phyloP scores from a whole-genome alignment of 2,329 filamentous ascomycete species.

The Aspergillus uvarum region DNA sequence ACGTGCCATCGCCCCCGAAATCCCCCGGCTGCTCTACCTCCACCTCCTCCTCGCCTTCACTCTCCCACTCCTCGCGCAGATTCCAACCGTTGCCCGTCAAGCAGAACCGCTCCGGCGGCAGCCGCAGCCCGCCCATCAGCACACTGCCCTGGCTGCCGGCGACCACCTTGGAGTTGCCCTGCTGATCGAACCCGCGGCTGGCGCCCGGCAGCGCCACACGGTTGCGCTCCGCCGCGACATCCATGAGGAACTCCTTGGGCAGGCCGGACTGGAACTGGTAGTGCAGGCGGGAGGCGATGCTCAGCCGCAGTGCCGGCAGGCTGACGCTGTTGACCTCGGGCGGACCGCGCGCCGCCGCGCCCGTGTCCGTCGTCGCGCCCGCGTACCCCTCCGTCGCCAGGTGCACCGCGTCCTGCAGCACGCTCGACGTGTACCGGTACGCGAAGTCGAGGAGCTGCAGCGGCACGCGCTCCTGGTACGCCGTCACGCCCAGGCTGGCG shows the following conservation, averaged over 20 bases:
- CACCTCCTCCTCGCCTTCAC: slow-evolving; percentile 52
- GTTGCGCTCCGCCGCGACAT: slow-evolving; percentile 58
- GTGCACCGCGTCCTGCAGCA: slow-evolving; percentile 54
- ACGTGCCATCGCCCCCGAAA: slow-evolving; percentile 33
- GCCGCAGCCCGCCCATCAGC: slow-evolving; percentile 53
- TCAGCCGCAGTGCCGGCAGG: slow-evolving; percentile 58
- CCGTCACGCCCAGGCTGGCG: slow-evolving; percentile 48
- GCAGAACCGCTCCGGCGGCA: slow-evolving; percentile 64
- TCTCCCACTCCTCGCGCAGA: slow-evolving; percentile 59
- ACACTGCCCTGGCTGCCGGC: slow-evolving; percentile 33
- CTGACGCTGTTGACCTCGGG: slow-evolving; percentile 54
- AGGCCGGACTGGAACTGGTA: slow-evolving; percentile 60
- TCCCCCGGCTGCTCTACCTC: slow-evolving; percentile 24
- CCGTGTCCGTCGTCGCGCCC: slow-evolving; percentile 37
- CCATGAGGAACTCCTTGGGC: slow-evolving; percentile 62
- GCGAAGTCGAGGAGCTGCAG: slow-evolving; percentile 54
- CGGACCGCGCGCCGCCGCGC: slow-evolving; percentile 34
- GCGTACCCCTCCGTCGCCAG: slow-evolving; percentile 53
- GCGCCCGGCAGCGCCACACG: slow-evolving; percentile 54
- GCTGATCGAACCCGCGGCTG: slow-evolving; percentile 49
- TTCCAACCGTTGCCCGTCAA: slow-evolving; percentile 58
- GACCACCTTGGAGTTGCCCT: slow-evolving; percentile 20
- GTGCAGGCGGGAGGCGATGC: slow-evolving; percentile 59
- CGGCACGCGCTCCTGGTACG: slow-evolving; percentile 54
- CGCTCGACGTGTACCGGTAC: slow-evolving; percentile 54